phyloP scores from a whole-genome alignment of 176 grass and related monocot genomes.

The Zoysia japonica region DNA sequence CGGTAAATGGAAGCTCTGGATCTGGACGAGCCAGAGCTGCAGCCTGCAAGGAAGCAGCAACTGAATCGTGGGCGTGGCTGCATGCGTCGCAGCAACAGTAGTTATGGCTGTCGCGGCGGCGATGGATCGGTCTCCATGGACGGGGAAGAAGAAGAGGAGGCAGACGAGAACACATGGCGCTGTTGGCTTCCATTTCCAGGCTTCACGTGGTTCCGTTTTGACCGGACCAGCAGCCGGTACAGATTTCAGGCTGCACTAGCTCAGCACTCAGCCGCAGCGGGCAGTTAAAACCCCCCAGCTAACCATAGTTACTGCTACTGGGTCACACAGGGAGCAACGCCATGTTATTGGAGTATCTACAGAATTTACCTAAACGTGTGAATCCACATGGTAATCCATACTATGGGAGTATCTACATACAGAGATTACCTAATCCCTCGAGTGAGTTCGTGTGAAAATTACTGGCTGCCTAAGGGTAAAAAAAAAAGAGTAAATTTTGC shows the following conservation, averaged over 20 bases:
- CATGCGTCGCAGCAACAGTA: background rate
- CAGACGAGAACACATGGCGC: background rate
- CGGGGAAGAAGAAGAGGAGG: background rate
- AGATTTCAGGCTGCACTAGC: background rate
- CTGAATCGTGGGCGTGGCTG: background rate
- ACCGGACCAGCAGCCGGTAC: background rate
- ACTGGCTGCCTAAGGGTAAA: background rate
- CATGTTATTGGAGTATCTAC: background rate
- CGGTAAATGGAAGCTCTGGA: background rate
- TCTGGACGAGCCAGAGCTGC: background rate
- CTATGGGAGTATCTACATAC: too few relatives aligned
- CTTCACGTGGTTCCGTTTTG: constrained; percentile 18
- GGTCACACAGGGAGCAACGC: background rate
- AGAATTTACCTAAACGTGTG: background rate
- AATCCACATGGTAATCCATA: background rate
- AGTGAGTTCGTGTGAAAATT: background rate
- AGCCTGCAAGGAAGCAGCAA: background rate
- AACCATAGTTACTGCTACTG: background rate
- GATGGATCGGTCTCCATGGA: background rate
- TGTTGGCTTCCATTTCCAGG: background rate
- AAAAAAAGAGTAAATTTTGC: background rate
- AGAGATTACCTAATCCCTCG: too few relatives aligned
- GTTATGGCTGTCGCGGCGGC: background rate
- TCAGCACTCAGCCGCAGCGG: too few relatives aligned
- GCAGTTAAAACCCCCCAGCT: background rate